Base-by-base conservation (phyloP, 139 green algal genomes). In the Chlorokybus atmophyticus region DNA sequence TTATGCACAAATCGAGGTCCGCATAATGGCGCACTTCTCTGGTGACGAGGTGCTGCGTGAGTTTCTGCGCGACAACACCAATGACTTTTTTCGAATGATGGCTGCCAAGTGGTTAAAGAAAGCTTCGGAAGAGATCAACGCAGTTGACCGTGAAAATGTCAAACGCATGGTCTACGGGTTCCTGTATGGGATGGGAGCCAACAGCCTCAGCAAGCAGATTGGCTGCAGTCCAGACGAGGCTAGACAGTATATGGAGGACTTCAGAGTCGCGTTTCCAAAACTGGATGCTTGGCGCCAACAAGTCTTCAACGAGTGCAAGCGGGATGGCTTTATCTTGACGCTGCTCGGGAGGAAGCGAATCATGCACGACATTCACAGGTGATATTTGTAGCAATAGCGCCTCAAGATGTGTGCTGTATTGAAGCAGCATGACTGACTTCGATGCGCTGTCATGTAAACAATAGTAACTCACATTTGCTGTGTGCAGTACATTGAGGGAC, bases 11-110 rank as follows among this genome's bases (percentile, higher is more conserved):
- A 54, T 93, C 4, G 87, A 95, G 81, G 59, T 95, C 52, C 76
- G 87, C 8, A 44, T 95, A 10, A 87, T 93, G 79, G 87, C 87
- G 19, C 87, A 95, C 72, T 83, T 95, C 38, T 77, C 62, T 1
- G 49, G 61, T 0, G 87, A 93, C 41, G 27, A 26, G 0, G 59
- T 32, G 25, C 74, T 95, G 62, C 49, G 68, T 21, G 49, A 23
- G 1, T 47, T 81, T 41, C 58, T 94, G 24, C 52, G 40, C 0
- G 62, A 79, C 19, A 5, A 27, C 14, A 8, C 29, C 38, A 6
- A 29, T 29, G 87, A 95, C 64, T 79, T 85, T 24, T 95, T 95
- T 67, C 65, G 19, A 4, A 52, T 70, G 47, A 60, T 93, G 50
- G 86, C 84, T 0, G 66, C 76, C 0, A 48, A 63, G 26, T 94